Evolutionary conservation across 2,329 filamentous ascomycete species (phyloP).

Genomic region (Colletotrichum falcatum): DNA sequence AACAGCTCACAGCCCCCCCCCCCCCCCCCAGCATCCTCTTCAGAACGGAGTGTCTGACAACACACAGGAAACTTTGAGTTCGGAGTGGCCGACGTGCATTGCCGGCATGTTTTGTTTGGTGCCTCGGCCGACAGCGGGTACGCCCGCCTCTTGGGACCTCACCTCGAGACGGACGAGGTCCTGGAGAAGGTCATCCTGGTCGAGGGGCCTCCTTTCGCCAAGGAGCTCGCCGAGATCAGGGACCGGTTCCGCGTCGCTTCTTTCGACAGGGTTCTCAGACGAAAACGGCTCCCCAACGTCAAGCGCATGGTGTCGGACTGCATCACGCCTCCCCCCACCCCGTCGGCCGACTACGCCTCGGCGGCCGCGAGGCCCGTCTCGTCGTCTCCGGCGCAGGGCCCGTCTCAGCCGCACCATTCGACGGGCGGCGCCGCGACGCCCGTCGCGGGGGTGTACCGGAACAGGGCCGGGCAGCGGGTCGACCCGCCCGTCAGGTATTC

Average conservation of each 20-base stretch:
- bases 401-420: background rate
- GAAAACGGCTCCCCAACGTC: constrained; percentile 44
- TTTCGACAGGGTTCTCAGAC: constrained; percentile 45
- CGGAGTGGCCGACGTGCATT: constrained; percentile 53
- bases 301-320: constrained; percentile 42
- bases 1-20: background rate
- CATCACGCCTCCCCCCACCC: constrained; percentile 43
- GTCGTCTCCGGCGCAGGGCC: background rate
- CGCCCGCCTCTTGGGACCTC: constrained; percentile 53
- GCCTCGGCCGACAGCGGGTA: constrained; percentile 57
- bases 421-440: background rate
- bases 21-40: no score
- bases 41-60: no score
- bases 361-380: constrained; percentile 31
- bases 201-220: constrained; percentile 53
- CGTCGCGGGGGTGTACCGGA: constrained; percentile 39
- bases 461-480: constrained; percentile 46
- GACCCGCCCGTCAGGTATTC: constrained; percentile 45
- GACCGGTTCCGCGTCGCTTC: constrained; percentile 45
- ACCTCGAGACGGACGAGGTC: constrained; percentile 44
- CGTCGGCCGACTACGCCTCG: constrained; percentile 41
- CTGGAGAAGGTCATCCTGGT: constrained; percentile 52
- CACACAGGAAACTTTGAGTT: constrained; percentile 50
- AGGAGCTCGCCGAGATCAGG: constrained; percentile 50
- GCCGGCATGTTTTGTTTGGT: constrained; percentile 55